Percentiles rank a stretch among this genome's conserved stretches.
Evolutionary conservation across 2,329 filamentous ascomycete genomes (phyloP).

Genomic region (Metarhizium sp.): DNA sequence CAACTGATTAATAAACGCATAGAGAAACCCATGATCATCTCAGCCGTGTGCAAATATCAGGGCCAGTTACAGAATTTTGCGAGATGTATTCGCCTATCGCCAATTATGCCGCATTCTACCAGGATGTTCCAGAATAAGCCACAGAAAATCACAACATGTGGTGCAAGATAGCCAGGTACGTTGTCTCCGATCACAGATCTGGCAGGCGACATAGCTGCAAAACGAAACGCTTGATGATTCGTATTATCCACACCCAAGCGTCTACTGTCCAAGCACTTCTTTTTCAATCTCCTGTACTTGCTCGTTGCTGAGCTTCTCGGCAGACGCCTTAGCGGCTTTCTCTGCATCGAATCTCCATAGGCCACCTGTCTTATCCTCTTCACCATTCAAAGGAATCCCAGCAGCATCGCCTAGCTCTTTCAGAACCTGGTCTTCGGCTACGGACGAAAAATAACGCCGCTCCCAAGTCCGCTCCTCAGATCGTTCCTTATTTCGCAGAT

Average conservation of each 20-base stretch:
- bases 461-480: slow-evolving; percentile 72
- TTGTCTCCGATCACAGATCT: too few relatives aligned
- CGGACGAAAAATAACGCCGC: slow-evolving; percentile 65
- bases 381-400: slow-evolving; percentile 40
- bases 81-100: background rate
- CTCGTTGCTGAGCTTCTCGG: slow-evolving; percentile 27
- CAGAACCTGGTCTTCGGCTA: slow-evolving; percentile 37
- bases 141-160: background rate
- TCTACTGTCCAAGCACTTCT: slow-evolving; percentile 31
- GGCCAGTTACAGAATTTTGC: background rate
- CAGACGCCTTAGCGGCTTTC: slow-evolving; percentile 29
- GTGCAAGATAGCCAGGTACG: too few relatives aligned
- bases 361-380: slow-evolving; percentile 51
- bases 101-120: background rate
- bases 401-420: slow-evolving; percentile 33
- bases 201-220: background rate
- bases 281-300: slow-evolving; percentile 34
- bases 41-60: background rate
- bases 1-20: too few relatives aligned
- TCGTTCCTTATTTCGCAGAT: slow-evolving; percentile 62
- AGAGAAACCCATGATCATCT: too few relatives aligned
- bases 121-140: background rate
- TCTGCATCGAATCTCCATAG: slow-evolving; percentile 49
- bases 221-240: background rate
- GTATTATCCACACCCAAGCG: background rate